Conservation (phyloP, 345 rosid genomes). For the Erucastrum elatum region DNA sequence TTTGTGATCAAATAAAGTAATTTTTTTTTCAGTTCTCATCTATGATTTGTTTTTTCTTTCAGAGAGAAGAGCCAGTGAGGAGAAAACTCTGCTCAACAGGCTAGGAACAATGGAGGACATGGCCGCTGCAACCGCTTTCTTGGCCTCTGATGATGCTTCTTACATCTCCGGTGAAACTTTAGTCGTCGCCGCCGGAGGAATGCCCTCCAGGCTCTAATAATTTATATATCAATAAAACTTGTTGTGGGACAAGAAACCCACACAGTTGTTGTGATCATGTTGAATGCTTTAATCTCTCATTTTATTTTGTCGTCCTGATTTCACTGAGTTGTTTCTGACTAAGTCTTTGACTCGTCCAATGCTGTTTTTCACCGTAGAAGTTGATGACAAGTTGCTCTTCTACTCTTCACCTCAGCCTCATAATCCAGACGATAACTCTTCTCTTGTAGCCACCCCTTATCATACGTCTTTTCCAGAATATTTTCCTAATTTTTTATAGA, state of each 20-base stretch:
- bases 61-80: conserved; percentile 26
- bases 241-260: neutral
- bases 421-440: neutral
- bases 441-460: neutral
- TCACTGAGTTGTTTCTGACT: neutral
- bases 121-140: conserved; percentile 73
- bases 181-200: conserved; percentile 79
- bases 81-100: conserved; percentile 59
- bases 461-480: neutral
- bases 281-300: too few species aligned
- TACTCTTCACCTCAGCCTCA: conserved; percentile 10
- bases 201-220: conserved; percentile 60
- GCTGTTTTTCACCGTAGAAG: neutral
- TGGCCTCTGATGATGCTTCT: conserved; percentile 74
- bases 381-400: neutral
- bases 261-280: neutral
- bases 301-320: neutral
- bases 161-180: conserved; percentile 75
- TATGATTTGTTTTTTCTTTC: conserved; percentile 13
- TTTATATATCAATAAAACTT: neutral
- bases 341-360: neutral
- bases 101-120: conserved; percentile 71
- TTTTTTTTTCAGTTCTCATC: neutral
- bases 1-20: neutral
- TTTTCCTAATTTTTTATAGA: too few species aligned